These are phyloP conservation scores for Hypoxylon sp. DNA, from an alignment of 2,329 filamentous ascomycete species.

Conservation along the genomic window DNA sequence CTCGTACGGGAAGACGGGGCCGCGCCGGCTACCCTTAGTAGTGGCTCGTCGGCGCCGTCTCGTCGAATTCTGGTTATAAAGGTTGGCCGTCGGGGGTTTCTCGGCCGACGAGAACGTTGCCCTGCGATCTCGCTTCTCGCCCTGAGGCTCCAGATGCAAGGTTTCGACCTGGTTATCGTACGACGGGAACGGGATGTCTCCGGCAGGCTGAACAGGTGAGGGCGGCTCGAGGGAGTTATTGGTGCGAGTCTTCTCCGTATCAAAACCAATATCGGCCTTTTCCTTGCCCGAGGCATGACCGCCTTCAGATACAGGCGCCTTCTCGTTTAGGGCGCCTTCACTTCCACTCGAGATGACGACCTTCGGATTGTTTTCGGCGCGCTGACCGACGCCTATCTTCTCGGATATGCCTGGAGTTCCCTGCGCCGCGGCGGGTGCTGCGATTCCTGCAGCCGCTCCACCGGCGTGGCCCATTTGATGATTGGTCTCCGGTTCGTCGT, in stretches of 20 bases:
- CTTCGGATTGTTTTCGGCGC: slow-evolving; percentile 37
- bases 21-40: slow-evolving; percentile 75
- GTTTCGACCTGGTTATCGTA: slow-evolving; percentile 55
- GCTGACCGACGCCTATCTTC: slow-evolving; percentile 36
- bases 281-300: slow-evolving; percentile 35
- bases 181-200: slow-evolving; percentile 60
- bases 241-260: slow-evolving; percentile 40
- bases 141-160: slow-evolving; percentile 44
- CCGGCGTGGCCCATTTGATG: slow-evolving; percentile 47
- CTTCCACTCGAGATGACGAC: slow-evolving; percentile 36
- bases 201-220: slow-evolving; percentile 58
- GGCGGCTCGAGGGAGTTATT: slow-evolving; percentile 51
- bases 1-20: slow-evolving; percentile 76
- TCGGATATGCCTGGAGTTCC: slow-evolving; percentile 44
- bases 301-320: slow-evolving; percentile 33
- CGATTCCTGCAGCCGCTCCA: slow-evolving; percentile 41
- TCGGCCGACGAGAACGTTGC: slow-evolving; percentile 68
- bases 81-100: slow-evolving; percentile 56
- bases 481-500: slow-evolving; percentile 64
- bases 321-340: slow-evolving; percentile 41
- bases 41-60: slow-evolving; percentile 75
- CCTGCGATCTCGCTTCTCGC: slow-evolving; percentile 60
- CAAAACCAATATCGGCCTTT: slow-evolving; percentile 32
- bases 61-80: slow-evolving; percentile 59
- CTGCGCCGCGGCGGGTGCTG: slow-evolving; percentile 46